These are phyloP conservation scores for Trichoderma sp. DNA, from an alignment of 2,329 filamentous ascomycete genomes.

Conservation along the genomic window DNA sequence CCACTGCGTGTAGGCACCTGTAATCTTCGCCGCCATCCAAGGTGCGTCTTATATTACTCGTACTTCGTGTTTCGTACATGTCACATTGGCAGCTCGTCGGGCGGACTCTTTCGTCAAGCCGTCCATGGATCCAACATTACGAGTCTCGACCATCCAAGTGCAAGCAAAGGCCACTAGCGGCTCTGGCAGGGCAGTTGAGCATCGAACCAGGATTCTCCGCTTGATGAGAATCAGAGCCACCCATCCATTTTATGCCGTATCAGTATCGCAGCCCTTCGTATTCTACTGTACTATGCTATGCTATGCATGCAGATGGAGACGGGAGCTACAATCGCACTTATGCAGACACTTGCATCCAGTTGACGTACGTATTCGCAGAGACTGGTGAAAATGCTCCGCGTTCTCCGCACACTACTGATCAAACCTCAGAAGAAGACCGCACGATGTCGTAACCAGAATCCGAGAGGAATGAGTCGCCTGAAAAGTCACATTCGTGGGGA, in stretches of 20 bases:
- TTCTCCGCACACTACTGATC: not conserved
- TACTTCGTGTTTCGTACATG: not conserved
- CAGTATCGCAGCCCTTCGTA: conserved; percentile 12
- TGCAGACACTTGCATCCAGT: conserved; percentile 6
- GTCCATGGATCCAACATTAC: conserved; percentile 11
- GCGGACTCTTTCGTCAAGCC: not conserved
- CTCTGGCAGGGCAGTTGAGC: not conserved
- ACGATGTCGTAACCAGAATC: not conserved
- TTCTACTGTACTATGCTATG: conserved; percentile 6
- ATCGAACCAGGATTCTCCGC: conserved; percentile 13
- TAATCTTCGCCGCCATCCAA: not conserved
- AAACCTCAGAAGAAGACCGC: not conserved
- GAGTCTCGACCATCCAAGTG: not conserved
- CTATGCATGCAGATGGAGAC: conserved; percentile 18
- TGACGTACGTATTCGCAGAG: not conserved
- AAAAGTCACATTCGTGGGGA: conserved; percentile 16
- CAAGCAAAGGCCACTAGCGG: not conserved
- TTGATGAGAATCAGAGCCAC: conserved; percentile 8
- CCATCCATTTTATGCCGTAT: conserved; percentile 12
- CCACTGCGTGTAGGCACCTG: not conserved
- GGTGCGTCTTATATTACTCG: not conserved
- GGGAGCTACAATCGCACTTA: conserved; percentile 16
- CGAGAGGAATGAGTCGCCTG: conserved; percentile 5
- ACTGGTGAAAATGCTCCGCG: conserved; percentile 14
- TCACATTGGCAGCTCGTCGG: not conserved